These are phyloP conservation scores for Pleoardoris graminearum DNA, from an alignment of 2,329 filamentous ascomycete species.

Conservation along the genomic window DNA sequence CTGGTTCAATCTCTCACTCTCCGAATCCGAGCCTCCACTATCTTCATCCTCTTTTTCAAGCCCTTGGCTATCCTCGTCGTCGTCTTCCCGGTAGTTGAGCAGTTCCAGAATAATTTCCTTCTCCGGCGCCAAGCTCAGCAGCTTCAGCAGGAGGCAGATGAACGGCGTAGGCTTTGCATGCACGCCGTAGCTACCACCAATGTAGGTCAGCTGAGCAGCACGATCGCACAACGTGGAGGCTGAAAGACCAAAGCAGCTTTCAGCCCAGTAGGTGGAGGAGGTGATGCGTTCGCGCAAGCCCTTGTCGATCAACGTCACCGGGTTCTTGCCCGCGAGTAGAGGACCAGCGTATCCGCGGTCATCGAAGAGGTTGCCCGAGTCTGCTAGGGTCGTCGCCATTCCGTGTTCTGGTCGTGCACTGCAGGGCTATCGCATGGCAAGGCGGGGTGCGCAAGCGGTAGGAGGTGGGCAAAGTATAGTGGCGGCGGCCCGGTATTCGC, in stretches of 20 bases:
- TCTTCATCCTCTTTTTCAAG: slow-evolving; percentile 13
- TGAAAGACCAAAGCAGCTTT: slow-evolving; percentile 97
- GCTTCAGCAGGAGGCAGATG: slow-evolving; percentile 90
- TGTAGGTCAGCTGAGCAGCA: slow-evolving; percentile 78
- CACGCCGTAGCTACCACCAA: slow-evolving; percentile 85
- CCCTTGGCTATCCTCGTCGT: slow-evolving; percentile 47
- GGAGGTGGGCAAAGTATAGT: too few relatives aligned
- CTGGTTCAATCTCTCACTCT: slow-evolving; percentile 5
- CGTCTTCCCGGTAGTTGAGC: slow-evolving; percentile 59
- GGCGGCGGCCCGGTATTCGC: too few relatives aligned
- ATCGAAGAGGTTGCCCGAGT: slow-evolving; percentile 78
- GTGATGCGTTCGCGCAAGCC: slow-evolving; percentile 93
- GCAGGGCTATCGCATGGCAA: slow-evolving; percentile 7
- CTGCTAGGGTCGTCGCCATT: slow-evolving; percentile 65
- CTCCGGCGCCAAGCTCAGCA: slow-evolving; percentile 76
- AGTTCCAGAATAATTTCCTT: slow-evolving; percentile 79
- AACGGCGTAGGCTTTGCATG: slow-evolving; percentile 89
- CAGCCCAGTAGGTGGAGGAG: slow-evolving; percentile 97
- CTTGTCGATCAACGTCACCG: slow-evolving; percentile 94
- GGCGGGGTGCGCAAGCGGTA: neutral
- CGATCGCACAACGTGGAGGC: slow-evolving; percentile 83
- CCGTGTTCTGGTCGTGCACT: slow-evolving; percentile 1
- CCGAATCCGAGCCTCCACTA: slow-evolving; percentile 41
- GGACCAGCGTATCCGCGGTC: slow-evolving; percentile 79
- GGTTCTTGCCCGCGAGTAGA: slow-evolving; percentile 88